phyloP scores from a whole-genome alignment of 2,329 filamentous ascomycete genomes.

The Sclerotinia subarctica region DNA sequence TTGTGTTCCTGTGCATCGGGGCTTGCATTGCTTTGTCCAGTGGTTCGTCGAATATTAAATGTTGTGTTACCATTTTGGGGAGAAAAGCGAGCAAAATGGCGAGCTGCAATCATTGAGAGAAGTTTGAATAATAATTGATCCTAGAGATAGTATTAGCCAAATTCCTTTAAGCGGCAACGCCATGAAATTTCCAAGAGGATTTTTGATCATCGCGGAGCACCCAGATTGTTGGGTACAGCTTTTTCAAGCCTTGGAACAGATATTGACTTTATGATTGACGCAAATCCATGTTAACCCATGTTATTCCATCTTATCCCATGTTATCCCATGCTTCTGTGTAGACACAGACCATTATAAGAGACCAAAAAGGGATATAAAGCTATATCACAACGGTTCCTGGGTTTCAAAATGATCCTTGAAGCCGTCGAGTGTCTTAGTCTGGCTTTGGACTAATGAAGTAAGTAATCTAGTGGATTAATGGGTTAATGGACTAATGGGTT shows the following conservation, averaged over 20 bases:
- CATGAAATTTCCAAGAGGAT: background rate
- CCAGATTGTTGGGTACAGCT: constrained; percentile 11
- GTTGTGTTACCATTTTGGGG: background rate
- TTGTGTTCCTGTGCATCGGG: constrained; percentile 4
- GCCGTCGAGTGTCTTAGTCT: background rate
- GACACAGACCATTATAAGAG: background rate
- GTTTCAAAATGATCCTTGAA: constrained; percentile 4
- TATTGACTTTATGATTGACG: constrained; percentile 5
- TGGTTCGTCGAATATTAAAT: constrained; percentile 14
- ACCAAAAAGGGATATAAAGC: background rate
- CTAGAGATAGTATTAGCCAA: background rate
- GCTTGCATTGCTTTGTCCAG: constrained; percentile 14
- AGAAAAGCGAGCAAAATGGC: background rate
- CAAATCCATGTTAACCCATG: background rate
- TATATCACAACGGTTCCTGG: constrained; percentile 16
- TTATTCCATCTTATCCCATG: background rate
- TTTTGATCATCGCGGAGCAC: constrained; percentile 3
- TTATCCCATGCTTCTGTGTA: background rate
- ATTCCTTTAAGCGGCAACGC: background rate
- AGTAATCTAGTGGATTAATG: background rate
- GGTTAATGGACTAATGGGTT: background rate
- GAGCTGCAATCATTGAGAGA: background rate
- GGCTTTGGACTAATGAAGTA: background rate
- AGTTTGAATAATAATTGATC: background rate
- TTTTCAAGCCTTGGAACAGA: background rate